These are phyloP conservation scores for Geosmithia putterillii DNA, from an alignment of 2,329 filamentous ascomycete species.

Conservation along the genomic window DNA sequence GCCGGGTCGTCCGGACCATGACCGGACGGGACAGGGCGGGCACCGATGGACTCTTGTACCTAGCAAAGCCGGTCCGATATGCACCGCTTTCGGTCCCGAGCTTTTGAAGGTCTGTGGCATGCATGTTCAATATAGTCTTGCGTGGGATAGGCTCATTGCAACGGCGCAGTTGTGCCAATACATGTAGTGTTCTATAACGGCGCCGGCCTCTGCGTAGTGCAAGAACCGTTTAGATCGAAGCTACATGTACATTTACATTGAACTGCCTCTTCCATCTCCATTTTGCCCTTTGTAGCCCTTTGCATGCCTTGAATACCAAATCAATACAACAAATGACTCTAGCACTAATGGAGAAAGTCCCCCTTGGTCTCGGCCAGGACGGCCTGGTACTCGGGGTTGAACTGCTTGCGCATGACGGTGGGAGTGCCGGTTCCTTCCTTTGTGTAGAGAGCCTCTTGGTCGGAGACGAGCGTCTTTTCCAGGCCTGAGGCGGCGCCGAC, in stretches of 20 bases:
- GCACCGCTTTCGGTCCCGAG: too few relatives aligned
- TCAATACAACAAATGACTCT: background rate
- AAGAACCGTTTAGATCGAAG: background rate
- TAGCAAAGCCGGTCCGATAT: too few relatives aligned
- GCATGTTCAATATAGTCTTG: too few relatives aligned
- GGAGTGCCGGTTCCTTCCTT: conserved; percentile 12
- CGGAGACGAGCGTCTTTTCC: conserved; percentile 23
- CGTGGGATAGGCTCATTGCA: background rate
- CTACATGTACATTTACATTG: background rate
- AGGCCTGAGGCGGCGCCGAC: conserved; percentile 9
- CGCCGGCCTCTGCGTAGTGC: background rate
- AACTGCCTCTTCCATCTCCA: too few relatives aligned
- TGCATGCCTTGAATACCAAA: background rate
- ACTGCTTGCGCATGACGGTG: conserved; percentile 21
- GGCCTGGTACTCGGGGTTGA: conserved; percentile 17
- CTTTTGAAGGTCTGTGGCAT: too few relatives aligned
- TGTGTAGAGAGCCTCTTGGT: conserved; percentile 26
- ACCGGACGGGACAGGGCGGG: too few relatives aligned
- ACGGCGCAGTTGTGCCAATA: background rate
- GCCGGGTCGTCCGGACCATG: background rate
- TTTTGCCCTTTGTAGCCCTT: too few relatives aligned
- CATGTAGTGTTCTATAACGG: background rate
- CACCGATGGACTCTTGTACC: too few relatives aligned
- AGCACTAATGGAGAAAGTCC: conserved; percentile 12
- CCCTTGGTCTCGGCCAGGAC: conserved; percentile 16